phyloP scores from a whole-genome alignment of 306 rosid species.

The Glycyrrhiza uralensis region DNA sequence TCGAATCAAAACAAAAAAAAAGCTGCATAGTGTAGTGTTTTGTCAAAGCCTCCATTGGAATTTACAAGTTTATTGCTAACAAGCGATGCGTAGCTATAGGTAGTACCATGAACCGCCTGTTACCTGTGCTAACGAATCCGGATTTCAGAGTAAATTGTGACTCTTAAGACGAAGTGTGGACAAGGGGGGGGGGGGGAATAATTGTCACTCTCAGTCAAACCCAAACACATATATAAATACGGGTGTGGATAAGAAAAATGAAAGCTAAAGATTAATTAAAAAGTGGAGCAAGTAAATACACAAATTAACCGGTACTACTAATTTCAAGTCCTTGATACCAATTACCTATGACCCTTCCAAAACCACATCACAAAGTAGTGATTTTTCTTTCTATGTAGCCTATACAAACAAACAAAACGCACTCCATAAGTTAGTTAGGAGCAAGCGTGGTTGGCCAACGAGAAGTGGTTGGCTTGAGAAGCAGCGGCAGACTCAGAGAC shows the following conservation, averaged over 20 bases:
- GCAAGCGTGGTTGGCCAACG: conserved; percentile 64
- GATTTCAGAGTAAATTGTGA: no score
- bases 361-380: conserved; percentile 3
- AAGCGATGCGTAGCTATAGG: no score
- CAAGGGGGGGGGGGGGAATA: no score
- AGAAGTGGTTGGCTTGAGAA: conserved; percentile 55
- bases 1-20: no score
- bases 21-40: no score
- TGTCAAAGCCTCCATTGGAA: no score
- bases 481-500: conserved; percentile 62
- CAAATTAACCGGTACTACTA: background rate
- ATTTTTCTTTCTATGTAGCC: background rate
- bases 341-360: background rate
- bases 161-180: no score
- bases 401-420: background rate
- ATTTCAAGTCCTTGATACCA: background rate
- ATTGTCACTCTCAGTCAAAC: no score
- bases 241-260: background rate
- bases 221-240: background rate
- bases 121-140: no score
- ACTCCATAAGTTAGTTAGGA: background rate
- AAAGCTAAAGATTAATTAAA: background rate
- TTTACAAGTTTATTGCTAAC: no score
- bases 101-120: no score
- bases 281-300: background rate